Base-by-base conservation (phyloP, 2,329 filamentous ascomycete species). In the Fusarium sublunatum region DNA sequence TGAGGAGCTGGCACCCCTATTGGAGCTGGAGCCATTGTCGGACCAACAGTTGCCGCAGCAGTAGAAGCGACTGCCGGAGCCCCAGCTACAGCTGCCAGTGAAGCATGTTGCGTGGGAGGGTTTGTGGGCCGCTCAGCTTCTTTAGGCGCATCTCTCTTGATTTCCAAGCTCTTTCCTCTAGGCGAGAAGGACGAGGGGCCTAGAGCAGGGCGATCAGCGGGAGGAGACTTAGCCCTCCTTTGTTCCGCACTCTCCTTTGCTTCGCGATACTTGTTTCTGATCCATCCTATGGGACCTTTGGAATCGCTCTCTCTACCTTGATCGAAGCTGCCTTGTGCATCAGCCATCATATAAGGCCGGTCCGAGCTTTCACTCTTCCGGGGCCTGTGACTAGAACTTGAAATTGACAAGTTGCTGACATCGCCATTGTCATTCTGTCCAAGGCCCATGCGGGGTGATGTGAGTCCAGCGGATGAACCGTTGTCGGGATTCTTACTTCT, bases 381-480 rank as follows among this genome's bases (percentile, higher is more conserved):
- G 7, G 76, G 77, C 63, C 76, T 79, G 56, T 80, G 77, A n/a
- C 76, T 75, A 11, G 82, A 84, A 70, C 89, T 92, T 15, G 86
- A 86, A 43, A 92, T 79, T 0, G 90, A 91, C 39, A 86, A 89
- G 22, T 83, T 87, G 73, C 89, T 92, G 58, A 83, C 80, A 65
- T 88, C 87, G 2, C 88, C 88, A 52, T 85, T 83, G 8, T 82
- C 79, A 61, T 90, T 90, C 10, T 84, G 81, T 11, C 88, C 88
- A n/a, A 88, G 69, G 2, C 77, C 78, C 36, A 78, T 75, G 7
- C 78, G 72, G 50, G 83, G 77, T 49, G 83, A 74, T 57, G 80
- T 73, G 64, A 84, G 53, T 53, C 76, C 58, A 67, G 78, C 66
- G 54, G 79, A 69, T 24, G 80, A 74, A 10, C 82, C 76, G 40